A percentile compares a stretch with the other conserved stretches of the same genome.
These are phyloP conservation scores for Elsinoe fawcettii DNA, from an alignment of 2,329 filamentous ascomycete genomes.

Conservation along the genomic window DNA sequence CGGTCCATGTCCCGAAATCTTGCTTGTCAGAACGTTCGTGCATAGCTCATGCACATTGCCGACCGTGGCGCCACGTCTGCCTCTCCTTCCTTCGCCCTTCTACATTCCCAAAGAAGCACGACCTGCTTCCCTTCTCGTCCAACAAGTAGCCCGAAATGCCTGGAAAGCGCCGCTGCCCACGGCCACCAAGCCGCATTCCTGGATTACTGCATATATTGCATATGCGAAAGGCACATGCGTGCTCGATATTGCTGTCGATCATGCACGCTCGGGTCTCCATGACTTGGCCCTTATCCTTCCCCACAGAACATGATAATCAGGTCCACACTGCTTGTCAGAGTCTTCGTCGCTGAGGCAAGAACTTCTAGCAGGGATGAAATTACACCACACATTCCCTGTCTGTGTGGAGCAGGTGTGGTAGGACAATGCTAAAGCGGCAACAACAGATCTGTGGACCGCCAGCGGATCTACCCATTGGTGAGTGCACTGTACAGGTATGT, in stretches of 20 bases:
- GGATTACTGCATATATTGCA: neutral
- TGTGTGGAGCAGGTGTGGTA: neutral
- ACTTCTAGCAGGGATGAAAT: neutral
- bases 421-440: neutral
- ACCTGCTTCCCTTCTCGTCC: conserved; percentile 4
- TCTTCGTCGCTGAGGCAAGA: neutral
- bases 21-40: conserved; percentile 7
- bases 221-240: neutral
- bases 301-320: neutral
- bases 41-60: neutral
- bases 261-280: neutral
- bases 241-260: neutral
- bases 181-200: neutral
- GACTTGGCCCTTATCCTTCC: neutral
- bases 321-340: neutral
- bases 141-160: neutral
- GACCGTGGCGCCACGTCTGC: neutral
- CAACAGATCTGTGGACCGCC: neutral
- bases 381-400: neutral
- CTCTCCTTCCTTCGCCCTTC: neutral
- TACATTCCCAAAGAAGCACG: conserved; percentile 1
- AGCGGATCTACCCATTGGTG: conserved; percentile 1
- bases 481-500: neutral
- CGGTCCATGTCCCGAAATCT: conserved; percentile 5
- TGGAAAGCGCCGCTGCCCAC: neutral